Conservation (phyloP, 495 filamentous ascomycete genomes). For the Talaromyces trachyspermus region DNA sequence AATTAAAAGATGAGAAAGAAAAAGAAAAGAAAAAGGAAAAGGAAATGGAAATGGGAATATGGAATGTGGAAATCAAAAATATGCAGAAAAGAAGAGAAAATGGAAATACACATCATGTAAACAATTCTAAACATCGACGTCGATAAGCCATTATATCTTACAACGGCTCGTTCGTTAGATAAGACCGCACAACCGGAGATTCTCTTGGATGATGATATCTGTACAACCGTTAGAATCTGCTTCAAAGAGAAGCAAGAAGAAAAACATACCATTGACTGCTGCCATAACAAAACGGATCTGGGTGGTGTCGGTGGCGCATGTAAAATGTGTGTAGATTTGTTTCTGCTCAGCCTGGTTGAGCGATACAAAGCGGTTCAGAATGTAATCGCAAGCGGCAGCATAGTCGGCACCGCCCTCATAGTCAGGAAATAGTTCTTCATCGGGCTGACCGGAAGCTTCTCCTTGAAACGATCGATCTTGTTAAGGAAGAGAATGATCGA, state of each 20-base stretch:
- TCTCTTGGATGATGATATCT: conserved; percentile 99
- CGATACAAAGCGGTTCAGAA: conserved; percentile 92
- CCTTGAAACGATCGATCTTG: conserved; percentile 99
- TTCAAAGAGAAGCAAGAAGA: background rate
- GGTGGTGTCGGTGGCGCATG: conserved; percentile 94
- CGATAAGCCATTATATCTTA: conserved; percentile 2
- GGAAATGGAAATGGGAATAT: conserved; percentile 22
- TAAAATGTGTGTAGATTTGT: conserved; percentile 99
- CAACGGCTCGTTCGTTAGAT: conserved; percentile 56
- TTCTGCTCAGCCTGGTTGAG: conserved; percentile 98
- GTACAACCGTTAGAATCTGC: background rate
- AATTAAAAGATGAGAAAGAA: conserved; percentile 13
- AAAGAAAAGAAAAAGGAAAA: conserved; percentile 23
- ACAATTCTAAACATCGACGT: conserved; percentile 10
- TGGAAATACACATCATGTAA: conserved; percentile 5
- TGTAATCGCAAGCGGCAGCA: conserved; percentile 89
- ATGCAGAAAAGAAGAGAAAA: conserved; percentile 12
- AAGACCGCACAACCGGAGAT: conserved; percentile 93
- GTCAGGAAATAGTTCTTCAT: conserved; percentile 99
- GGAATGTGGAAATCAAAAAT: conserved; percentile 20
- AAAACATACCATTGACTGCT: conserved; percentile 84
- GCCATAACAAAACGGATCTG: conserved; percentile 99
- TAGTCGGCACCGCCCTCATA: conserved; percentile 95
- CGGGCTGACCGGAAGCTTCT: conserved; percentile 97
- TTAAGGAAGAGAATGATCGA: conserved; percentile 99